Base-by-base conservation (phyloP, 148 eudicot genomes). In the Dysphania ambrosioides region DNA sequence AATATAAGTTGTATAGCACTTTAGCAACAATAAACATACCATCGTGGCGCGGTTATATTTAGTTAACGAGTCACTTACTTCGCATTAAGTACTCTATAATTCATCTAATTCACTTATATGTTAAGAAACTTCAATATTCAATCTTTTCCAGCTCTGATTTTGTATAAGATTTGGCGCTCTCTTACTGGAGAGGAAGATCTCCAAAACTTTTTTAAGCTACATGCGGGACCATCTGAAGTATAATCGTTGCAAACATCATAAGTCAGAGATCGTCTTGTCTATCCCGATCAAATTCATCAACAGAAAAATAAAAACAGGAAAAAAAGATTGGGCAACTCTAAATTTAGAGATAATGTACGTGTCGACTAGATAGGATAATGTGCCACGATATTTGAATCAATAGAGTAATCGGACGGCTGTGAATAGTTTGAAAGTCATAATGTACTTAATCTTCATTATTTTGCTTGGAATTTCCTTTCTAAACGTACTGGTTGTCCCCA, bases 341-440 rank as follows among this genome's bases (percentile, higher is more conserved):
- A 10, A 12, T 7, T 2, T 59, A 27, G 66, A 53, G 42, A 30
- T 62, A 63, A 74, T 42, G 44, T 74, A 74, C 77, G 70, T 74
- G 77, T 72, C 75, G 64, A 31, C 23, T 38, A 38, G 31, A 59
- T 38, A 60, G 26, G 62, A 24, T 26, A 0, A 27, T 72, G 66
- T 59, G 1, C 53, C 35, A 40, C 18, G 75, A 60, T 38, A 26
- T 42, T 15, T 38, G 31, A 2, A 30, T 57, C 68, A 59, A 30
- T 59, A 44, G 16, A 53, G 18, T 44, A 9, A 73, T 73, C 77
- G 26, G 19, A 73, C 77, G 77, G 69, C 36, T 63, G 30, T 57
- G 16, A 73, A 73, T 30, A 0, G 29, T 13, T 62, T 62, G 40
- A 11, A 26, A 21, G 59, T 73, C 60, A 30, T 31, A 41, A 21